Conservation (phyloP, 176 grass and related monocot species). For the Phoenix dactylifera region DNA sequence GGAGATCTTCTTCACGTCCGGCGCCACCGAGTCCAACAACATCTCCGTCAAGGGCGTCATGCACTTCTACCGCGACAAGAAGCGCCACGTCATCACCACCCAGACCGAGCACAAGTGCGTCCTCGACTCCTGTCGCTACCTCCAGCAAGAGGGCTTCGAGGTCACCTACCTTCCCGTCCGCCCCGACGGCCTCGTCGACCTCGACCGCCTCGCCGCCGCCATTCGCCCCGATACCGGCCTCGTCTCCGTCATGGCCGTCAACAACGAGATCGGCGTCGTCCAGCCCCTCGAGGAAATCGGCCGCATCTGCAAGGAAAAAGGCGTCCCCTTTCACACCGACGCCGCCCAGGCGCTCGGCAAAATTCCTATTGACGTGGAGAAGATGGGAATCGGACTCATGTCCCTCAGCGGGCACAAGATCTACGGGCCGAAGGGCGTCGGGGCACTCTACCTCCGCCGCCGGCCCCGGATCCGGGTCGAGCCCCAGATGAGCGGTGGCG, state of each 20-base stretch:
- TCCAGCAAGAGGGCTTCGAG: constrained; percentile 82
- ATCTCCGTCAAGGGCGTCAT: constrained; percentile 91
- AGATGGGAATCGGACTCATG: constrained; percentile 86
- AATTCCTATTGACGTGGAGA: constrained; percentile 64
- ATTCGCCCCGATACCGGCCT: constrained; percentile 77
- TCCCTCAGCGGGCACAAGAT: constrained; percentile 86
- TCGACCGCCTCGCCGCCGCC: constrained; percentile 43
- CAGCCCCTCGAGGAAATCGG: constrained; percentile 88
- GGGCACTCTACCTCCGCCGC: constrained; percentile 77
- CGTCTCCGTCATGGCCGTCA: constrained; percentile 90
- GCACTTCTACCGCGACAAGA: constrained; percentile 71
- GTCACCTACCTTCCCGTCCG: constrained; percentile 83
- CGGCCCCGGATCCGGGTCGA: constrained; percentile 80
- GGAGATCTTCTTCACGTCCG: constrained; percentile 94
- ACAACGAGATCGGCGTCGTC: constrained; percentile 92
- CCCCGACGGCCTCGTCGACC: constrained; percentile 65
- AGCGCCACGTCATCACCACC: constrained; percentile 81
- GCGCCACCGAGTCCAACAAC: constrained; percentile 91
- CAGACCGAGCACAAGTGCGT: constrained; percentile 98
- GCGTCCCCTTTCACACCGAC: constrained; percentile 80
- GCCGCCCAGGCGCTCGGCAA: constrained; percentile 76
- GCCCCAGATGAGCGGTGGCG: constrained; percentile 87
- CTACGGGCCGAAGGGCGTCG: constrained; percentile 88
- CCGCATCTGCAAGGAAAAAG: constrained; percentile 63
- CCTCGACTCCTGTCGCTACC: constrained; percentile 76